Evolutionary conservation across 768 basidiomycete species (phyloP), one percentile per base, ranked within the genome.

Genomic region (Trametes sanguinea): DNA sequence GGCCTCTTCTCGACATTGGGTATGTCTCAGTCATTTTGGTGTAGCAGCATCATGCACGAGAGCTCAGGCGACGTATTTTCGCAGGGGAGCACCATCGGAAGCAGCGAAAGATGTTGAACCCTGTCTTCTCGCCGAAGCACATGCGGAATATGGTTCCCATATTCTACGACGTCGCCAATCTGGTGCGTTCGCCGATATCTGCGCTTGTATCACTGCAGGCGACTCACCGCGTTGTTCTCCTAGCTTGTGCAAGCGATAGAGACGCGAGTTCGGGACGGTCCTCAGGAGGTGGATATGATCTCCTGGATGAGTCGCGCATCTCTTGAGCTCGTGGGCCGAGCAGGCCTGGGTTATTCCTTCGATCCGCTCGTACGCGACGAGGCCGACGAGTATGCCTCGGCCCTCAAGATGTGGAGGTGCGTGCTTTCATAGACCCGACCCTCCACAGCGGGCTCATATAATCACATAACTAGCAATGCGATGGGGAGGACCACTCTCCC

Each of bases 91-190:
- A 54, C 9, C 60, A 61, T 39, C 39, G 35, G 3, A 55, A 61
- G 29, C 60, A 61, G 17, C 60, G 60, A 29, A 61, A 61, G 48
- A 32, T 47, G 7, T 47, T 61, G 29, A 61, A 37, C 29, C 53
- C 60, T 5, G 47, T 55, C 6, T 61, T 61, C 17, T 50, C 53
- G 2, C 47, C 43, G 22, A 17, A 33, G 11, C 46, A 54, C 29
- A 14, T 61, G 13, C 53, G 54, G 2, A 37, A 51, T 27, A 50
- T 55, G 46, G 51, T 61, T 16, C 10, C 40, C 17, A 51, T 43
- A 46, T 43, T 55, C 29, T 42, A 61, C 17, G 14, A 40, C 3
- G 47, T 61, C 35, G 54, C 53, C 6, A 53, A 55, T 35, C 43
- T 50, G 47, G 60, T 52, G 13, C 2, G 51, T 10, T 6, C 22